Evolutionary conservation across 768 basidiomycete genomes (phyloP).

Genomic region (Phylloporus arenicola): DNA sequence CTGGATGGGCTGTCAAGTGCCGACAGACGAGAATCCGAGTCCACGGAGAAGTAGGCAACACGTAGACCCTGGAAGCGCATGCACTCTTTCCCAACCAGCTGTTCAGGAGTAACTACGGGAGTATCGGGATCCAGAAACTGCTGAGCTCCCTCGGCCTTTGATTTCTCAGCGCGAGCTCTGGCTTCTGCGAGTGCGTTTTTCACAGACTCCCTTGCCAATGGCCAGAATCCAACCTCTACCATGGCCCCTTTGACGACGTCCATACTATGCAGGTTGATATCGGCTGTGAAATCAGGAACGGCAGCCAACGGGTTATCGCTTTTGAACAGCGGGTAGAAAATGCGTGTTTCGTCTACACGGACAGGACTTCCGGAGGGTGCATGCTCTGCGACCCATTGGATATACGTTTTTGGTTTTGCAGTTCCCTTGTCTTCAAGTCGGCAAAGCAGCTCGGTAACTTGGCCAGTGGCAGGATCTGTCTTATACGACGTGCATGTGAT

Average conservation of each 20-base stretch:
- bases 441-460: constrained; percentile 75
- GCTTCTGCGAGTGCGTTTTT: constrained; percentile 63
- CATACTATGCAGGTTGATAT: constrained; percentile 78
- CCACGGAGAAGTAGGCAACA: constrained; percentile 91
- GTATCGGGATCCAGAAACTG: constrained; percentile 44
- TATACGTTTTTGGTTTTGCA: constrained; percentile 87
- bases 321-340: constrained; percentile 93
- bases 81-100: constrained; percentile 85
- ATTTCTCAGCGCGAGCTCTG: constrained; percentile 55
- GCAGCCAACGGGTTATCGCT: constrained; percentile 76
- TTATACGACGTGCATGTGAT: constrained; percentile 91
- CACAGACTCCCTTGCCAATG: constrained; percentile 65
- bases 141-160: constrained; percentile 39
- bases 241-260: constrained; percentile 77
- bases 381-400: constrained; percentile 96
- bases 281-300: constrained; percentile 70
- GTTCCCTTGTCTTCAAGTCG: constrained; percentile 65
- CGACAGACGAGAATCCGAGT: constrained; percentile 73
- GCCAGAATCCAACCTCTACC: constrained; percentile 86
- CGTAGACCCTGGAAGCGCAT: constrained; percentile 95
- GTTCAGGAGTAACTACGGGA: constrained; percentile 65
- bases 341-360: constrained; percentile 78
- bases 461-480: constrained; percentile 64
- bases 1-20: constrained; percentile 52
- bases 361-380: constrained; percentile 75